phyloP scores from a whole-genome alignment of 176 grass and related monocot species.

The Aegilops sharonensis region DNA sequence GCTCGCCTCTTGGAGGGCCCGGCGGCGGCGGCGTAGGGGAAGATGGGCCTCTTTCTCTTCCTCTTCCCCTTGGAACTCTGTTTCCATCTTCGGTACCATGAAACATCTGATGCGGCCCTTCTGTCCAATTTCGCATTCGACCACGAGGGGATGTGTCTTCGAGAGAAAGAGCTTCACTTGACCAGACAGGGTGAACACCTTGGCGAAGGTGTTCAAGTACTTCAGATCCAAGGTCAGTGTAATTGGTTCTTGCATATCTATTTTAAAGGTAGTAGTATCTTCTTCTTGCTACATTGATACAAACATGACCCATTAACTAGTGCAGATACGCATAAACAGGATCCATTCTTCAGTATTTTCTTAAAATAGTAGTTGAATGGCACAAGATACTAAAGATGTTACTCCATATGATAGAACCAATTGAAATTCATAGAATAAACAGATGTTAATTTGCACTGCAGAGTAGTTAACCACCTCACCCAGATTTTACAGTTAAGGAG shows the following conservation, averaged over 20 bases:
- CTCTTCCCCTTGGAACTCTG: too few relatives aligned
- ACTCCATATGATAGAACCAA: constrained; percentile 17
- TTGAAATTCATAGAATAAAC: constrained; percentile 23
- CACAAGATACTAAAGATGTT: constrained; percentile 21
- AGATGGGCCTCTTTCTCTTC: too few relatives aligned
- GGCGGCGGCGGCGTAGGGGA: not conserved
- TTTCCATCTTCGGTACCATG: too few relatives aligned
- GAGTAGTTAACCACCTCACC: not conserved
- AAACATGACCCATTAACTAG: not conserved
- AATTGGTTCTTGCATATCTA: not conserved
- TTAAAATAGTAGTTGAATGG: constrained; percentile 27
- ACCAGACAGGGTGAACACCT: not conserved
- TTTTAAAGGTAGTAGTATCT: not conserved
- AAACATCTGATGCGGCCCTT: too few relatives aligned
- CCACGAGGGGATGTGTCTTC: too few relatives aligned
- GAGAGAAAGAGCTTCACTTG: too few relatives aligned
- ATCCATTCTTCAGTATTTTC: not conserved
- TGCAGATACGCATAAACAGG: not conserved
- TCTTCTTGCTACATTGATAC: not conserved
- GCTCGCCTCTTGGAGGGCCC: too few relatives aligned
- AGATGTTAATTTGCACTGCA: not conserved
- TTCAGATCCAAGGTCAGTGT: not conserved
- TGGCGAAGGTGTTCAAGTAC: not conserved
- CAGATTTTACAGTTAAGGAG: constrained; percentile 19
- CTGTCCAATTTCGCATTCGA: too few relatives aligned